Percentiles rank a stretch among this genome's conserved stretches.
These are phyloP conservation scores for Zasmidium angulare DNA, from an alignment of 2,329 filamentous ascomycete species.

Conservation along the genomic window DNA sequence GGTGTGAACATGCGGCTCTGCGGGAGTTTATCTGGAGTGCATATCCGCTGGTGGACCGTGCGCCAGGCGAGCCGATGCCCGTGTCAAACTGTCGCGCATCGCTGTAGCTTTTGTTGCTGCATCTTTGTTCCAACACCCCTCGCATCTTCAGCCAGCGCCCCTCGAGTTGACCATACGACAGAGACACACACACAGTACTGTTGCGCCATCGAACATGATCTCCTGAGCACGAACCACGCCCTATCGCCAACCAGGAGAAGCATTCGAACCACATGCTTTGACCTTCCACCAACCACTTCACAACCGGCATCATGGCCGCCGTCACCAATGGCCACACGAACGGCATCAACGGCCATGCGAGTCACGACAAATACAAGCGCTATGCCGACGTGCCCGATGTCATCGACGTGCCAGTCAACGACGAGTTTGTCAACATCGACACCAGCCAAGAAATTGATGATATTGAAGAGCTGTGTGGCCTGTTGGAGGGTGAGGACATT, in stretches of 20 bases:
- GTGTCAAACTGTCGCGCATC: neutral
- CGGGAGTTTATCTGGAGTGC: conserved; percentile 1
- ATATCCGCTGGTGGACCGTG: neutral
- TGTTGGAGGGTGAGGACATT: conserved; percentile 91
- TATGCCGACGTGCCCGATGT: conserved; percentile 63
- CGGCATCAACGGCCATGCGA: conserved; percentile 49
- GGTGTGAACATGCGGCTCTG: conserved; percentile 13
- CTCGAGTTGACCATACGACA: too few relatives aligned
- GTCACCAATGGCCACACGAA: conserved; percentile 53
- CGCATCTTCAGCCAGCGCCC: neutral
- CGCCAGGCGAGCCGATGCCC: neutral
- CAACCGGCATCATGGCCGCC: conserved; percentile 48
- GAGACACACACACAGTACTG: too few relatives aligned
- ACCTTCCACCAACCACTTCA: conserved; percentile 1
- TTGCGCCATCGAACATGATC: too few relatives aligned
- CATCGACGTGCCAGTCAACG: conserved; percentile 65
- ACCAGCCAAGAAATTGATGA: conserved; percentile 83
- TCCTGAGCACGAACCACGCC: neutral
- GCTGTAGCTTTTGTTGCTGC: neutral
- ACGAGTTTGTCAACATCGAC: conserved; percentile 84
- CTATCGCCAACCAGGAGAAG: neutral
- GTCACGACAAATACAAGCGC: conserved; percentile 43
- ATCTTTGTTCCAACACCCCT: neutral
- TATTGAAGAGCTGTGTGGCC: conserved; percentile 87
- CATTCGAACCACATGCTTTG: neutral